Percentiles rank a stretch among this genome's conserved stretches.
Conservation (phyloP, 2,329 filamentous ascomycete genomes). For the Venturiaceae sp. region DNA sequence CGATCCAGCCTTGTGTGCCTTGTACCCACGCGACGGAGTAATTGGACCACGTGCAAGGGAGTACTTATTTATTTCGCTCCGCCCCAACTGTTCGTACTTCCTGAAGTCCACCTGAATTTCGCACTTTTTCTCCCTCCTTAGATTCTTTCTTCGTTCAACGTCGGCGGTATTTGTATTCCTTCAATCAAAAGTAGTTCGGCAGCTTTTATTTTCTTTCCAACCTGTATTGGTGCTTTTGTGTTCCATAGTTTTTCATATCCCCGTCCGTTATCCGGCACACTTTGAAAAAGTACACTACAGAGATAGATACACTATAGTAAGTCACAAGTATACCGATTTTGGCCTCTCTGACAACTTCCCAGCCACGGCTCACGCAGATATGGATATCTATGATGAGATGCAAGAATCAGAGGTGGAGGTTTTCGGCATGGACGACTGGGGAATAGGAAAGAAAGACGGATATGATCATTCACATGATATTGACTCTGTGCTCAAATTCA, state of each 20-base stretch:
- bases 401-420: neutral
- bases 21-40: neutral
- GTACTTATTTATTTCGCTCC: neutral
- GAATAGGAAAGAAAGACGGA: neutral
- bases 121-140: neutral
- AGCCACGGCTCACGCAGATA: too few relatives aligned
- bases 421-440: neutral
- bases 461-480: neutral
- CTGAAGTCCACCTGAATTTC: neutral
- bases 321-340: too few relatives aligned
- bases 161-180: neutral
- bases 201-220: neutral
- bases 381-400: neutral
- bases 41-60: neutral
- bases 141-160: neutral
- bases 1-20: neutral
- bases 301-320: too few relatives aligned
- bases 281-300: neutral
- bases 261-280: too few relatives aligned
- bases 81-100: neutral
- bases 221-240: too few relatives aligned
- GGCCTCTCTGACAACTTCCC: too few relatives aligned
- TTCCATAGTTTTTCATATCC: neutral
- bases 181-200: neutral
- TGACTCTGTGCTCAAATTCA: neutral